Evolutionary conservation across 1,139 yeast genomes (phyloP), one percentile per base, ranked within the genome.

Genomic region (Hyphopichia wangnamkhiaoensis): DNA sequence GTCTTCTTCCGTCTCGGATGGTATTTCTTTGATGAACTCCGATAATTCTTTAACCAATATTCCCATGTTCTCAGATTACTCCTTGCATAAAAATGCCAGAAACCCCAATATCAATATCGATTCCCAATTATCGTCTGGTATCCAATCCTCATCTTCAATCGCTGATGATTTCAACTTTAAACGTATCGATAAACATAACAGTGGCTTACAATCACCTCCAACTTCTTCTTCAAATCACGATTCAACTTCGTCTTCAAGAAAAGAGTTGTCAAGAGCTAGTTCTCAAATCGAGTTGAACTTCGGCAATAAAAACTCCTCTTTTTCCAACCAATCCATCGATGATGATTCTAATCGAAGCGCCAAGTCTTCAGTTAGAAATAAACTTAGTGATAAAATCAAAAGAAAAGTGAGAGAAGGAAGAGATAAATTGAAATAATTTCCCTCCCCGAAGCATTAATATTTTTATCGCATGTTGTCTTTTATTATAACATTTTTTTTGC

Each of bases 11-110:
- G 61, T 69, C 14, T 74, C 81, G 3, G 80, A 77, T 48, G 81
- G 80, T 33, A 64, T 77, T 35, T 76, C 83, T 1, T 58, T 79
- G 34, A 66, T 78, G 54, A 73, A 72, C 47, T 75, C 82, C 3
- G 78, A 71, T 41, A 70, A 70, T 39, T 77, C 80, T 4, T 68
- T 74, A 44, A 76, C 82, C 5, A 73, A 79, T 48, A 74, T 79
- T 36, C 84, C 83, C 0, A 60, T 78, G 64, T 77, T 78, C 46
- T 72, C 78, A 13, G 78, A 72, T 45, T 72, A 71, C 43, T 60
- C 55, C 17, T 59, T 72, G 42, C 72, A 69, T 47, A 59, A 53
- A 45, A 68, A 68, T 48, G 65, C 59, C 10, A 58, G 49, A 38
- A 60, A 61, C 39, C 54, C 59, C 12, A 41, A 52, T 35, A 45